Evolutionary conservation across 2,329 filamentous ascomycete species (phyloP), one percentile per base, ranked within the genome.

Genomic region (Trichoderma breve): DNA sequence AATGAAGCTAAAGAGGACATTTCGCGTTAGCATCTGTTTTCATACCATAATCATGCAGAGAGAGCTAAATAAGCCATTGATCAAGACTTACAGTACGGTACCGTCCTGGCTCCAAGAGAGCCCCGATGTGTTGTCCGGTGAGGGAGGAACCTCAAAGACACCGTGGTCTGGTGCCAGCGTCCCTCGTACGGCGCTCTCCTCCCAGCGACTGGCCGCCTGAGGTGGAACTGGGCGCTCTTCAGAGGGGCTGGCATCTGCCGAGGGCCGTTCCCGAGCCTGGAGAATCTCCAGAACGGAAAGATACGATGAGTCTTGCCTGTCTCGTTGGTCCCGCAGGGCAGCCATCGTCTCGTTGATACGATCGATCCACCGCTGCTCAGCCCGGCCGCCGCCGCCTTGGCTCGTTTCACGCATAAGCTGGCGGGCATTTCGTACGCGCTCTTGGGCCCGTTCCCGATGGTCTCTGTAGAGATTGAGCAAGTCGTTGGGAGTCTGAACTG

Each of bases 51-150:
- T 53, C 18, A 62, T 53, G 12, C n/a, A 43, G 7, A 18, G 15
- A 43, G 39, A 43, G 39, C 53, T 8, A 30, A 7, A n/a, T 34
- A 70, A 4, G 43, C 1, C 6, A 24, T 15, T n/a, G 30, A 21
- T 7, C 15, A 11, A 9, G 6, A 82, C 89, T 86, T 80, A 91
- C 89, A 91, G 76, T 26, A 82, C 84, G 61, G 84, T 84, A 2
- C 89, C 89, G 76, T 91, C 87, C 43, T 87, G 85, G 74, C 88
- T 90, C 89, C 89, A 91, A 26, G 85, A 83, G 74, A 90, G 80
- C 2, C 89, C 89, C 12, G 89, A 87, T 2, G 89, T 91, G 67
- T 90, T 88, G 63, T 89, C 86, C 3, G 85, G 82, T 53, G 85
- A 83, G 12, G 86, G 83, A 1, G 81, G 82, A 67, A 81, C 79